Base-by-base conservation (phyloP, 2,329 filamentous ascomycete genomes). In the Fusarium camptoceras region DNA sequence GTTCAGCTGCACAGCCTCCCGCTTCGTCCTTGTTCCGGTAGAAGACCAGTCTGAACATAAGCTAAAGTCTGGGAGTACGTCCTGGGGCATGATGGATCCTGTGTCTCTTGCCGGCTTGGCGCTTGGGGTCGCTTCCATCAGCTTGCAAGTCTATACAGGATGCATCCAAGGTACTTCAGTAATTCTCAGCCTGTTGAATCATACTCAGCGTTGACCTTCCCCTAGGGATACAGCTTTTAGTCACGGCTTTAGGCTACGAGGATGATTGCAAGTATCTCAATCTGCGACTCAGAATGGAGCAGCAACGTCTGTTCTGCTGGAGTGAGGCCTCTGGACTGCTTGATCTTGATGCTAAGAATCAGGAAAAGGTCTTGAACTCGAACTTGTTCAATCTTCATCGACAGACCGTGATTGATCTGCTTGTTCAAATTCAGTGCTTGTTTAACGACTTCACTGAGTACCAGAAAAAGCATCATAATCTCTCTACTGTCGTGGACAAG, bases 291-390 rank as follows among this genome's bases (percentile, higher is more conserved):
- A 81, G 82, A 55, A 83, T 85, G 81, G 83, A 85, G 71, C 83
- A 86, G 74, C 83, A 85, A 65, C 78, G 83, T 25, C 78, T 85
- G 16, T 84, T 83, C 63, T 82, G 82, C 42, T 85, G 83, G 83
- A 83, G 82, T 65, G 83, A 85, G 68, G 82, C 83, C 4, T 85
- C 83, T 14, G 84, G 83, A 11, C 72, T 86, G 20, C 76, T 85
- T 15, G 83, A 84, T 59, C 75, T 84, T 15, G 81, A 83, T 54
- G 73, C 71, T 24, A 78, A 83, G 51, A 78, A 83, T 48, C 73
- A 79, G 46, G 75, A 80, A 37, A 83, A 80, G 61, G 75, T 85
- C 6, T 77, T 83, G 37, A 79, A 82, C 63, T 83, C 83, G 47
- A 85, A 85, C 70, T 80, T 82, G 18, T 85, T 85, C 65, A 78